Evolutionary conservation across 345 rosid genomes (phyloP).

Genomic region (Eutrema heterophyllum): DNA sequence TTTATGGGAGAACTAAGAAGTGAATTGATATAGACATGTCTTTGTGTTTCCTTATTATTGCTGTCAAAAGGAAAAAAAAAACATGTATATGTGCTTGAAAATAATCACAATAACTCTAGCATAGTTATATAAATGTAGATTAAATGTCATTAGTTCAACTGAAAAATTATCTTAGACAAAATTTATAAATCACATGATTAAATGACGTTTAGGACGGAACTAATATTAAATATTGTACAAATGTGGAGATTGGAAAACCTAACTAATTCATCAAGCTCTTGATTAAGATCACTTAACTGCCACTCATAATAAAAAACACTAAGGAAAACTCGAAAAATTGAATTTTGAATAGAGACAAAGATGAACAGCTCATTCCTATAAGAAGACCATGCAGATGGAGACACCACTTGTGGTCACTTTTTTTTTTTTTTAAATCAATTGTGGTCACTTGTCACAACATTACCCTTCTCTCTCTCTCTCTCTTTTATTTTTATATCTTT

Average conservation of each 20-base stretch:
- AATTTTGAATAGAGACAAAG: constrained; percentile 23
- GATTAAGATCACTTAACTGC: not conserved
- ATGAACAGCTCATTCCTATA: constrained; percentile 28
- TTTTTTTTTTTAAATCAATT: not conserved
- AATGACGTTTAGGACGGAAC: too few relatives aligned
- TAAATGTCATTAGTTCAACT: too few relatives aligned
- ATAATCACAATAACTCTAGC: not conserved
- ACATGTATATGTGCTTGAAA: not conserved
- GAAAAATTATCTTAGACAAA: too few relatives aligned
- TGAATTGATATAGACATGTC: constrained; percentile 5
- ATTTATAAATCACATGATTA: too few relatives aligned
- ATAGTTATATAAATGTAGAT: too few relatives aligned
- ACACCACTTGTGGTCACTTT: constrained; percentile 22
- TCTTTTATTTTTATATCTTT: not conserved
- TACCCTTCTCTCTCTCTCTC: not conserved
- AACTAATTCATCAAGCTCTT: not conserved
- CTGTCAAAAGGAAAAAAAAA: not conserved
- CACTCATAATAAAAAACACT: not conserved
- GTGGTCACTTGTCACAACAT: constrained; percentile 17
- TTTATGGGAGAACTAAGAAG: not conserved
- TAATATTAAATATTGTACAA: too few relatives aligned
- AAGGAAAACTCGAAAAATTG: not conserved
- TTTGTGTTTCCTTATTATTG: not conserved
- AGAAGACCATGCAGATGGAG: constrained; percentile 25
- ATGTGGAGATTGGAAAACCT: not conserved